Conservation (phyloP, 352 stramenopile species). For the Thraustotheca clavata region DNA sequence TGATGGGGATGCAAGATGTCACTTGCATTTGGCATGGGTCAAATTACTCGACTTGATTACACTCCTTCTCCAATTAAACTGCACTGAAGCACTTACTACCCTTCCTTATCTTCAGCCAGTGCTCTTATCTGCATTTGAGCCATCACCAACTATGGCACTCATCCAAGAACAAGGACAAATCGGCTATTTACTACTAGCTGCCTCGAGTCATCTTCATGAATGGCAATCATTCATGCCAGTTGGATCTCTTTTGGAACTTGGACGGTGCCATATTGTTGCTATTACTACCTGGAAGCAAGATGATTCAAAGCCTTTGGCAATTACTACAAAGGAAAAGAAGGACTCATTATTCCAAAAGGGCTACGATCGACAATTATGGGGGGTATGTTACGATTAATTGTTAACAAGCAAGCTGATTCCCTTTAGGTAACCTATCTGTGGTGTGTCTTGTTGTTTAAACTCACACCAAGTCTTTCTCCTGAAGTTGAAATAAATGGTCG, state of each 20-base stretch:
- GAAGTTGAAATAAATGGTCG: neutral
- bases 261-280: neutral
- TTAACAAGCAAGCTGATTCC: neutral
- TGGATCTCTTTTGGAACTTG: neutral
- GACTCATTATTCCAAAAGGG: neutral
- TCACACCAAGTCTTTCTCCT: neutral
- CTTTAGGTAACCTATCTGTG: slow-evolving; percentile 4
- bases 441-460: slow-evolving; percentile 6
- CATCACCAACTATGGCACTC: neutral
- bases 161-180: neutral
- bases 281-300: slow-evolving; percentile 5
- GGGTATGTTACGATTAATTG: neutral
- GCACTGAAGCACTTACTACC: neutral
- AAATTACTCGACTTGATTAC: neutral
- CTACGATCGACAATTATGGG: neutral
- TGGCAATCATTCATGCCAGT: slow-evolving; percentile 3
- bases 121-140: slow-evolving; percentile 4
- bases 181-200: neutral
- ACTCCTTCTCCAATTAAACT: neutral
- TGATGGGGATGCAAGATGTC: neutral
- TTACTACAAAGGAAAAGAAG: neutral
- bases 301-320: neutral
- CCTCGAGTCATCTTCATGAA: neutral
- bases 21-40: neutral
- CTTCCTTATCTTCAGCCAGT: slow-evolving; percentile 1